Conservation (phyloP, 805 yeast species). For the Ogataea angusta region DNA sequence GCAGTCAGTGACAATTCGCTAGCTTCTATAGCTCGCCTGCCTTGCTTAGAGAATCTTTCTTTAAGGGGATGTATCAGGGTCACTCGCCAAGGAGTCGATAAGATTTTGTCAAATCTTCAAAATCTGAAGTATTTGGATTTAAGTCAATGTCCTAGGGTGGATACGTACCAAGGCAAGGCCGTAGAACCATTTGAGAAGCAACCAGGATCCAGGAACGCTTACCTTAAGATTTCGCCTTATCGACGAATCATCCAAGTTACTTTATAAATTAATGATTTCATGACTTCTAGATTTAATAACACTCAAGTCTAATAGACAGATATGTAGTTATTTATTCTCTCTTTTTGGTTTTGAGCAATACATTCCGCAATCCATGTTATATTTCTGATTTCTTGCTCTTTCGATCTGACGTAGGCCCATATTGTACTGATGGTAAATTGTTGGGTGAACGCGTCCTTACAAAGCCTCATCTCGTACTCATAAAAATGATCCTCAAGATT, state of each 20-base stretch:
- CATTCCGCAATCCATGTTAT: conserved; percentile 99
- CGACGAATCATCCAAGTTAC: conserved; percentile 58
- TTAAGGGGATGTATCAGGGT: conserved; percentile 74
- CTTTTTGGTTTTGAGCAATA: conserved; percentile 97
- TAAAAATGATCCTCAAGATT: conserved; percentile 93
- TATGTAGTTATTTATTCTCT: conserved; percentile 86
- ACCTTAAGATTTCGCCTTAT: conserved; percentile 46
- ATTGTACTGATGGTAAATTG: conserved; percentile 87
- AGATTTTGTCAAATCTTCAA: conserved; percentile 53
- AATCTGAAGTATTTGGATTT: conserved; percentile 53
- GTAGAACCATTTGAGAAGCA: conserved; percentile 53
- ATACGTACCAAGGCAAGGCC: conserved; percentile 56
- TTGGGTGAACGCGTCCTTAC: conserved; percentile 92
- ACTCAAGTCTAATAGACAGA: conserved; percentile 58
- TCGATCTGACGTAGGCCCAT: conserved; percentile 96
- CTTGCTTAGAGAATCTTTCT: conserved; percentile 44
- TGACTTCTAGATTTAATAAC: conserved; percentile 1
- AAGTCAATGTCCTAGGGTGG: conserved; percentile 71
- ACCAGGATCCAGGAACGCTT: conserved; percentile 54
- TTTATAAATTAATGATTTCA: conserved; percentile 31
- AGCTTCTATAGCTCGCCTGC: conserved; percentile 55
- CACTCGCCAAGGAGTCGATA: conserved; percentile 74
- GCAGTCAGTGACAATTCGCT: conserved; percentile 75
- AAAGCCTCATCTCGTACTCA: conserved; percentile 84
- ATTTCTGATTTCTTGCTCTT: conserved; percentile 95